Percentiles rank a stretch among this genome's conserved stretches.
Evolutionary conservation across 2,329 filamentous ascomycete genomes (phyloP).

Genomic region (Byssoonygena ceratinophila): DNA sequence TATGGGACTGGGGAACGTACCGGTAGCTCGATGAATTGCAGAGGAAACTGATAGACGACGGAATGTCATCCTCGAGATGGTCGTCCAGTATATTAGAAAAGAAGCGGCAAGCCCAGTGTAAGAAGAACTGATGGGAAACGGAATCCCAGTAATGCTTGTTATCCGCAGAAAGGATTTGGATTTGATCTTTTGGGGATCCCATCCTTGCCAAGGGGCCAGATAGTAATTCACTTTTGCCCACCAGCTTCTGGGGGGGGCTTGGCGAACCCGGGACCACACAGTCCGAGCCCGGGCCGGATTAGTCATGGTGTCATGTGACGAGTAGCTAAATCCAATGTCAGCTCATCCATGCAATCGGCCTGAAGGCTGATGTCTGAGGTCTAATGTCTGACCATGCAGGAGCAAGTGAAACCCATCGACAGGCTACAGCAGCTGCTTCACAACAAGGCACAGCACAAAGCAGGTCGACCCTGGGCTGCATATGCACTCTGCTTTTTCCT

Average conservation of each 20-base stretch:
- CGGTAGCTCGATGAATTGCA: neutral
- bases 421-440: too few relatives aligned
- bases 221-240: neutral
- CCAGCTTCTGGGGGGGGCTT: neutral
- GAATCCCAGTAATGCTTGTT: neutral
- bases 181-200: neutral
- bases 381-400: too few relatives aligned
- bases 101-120: neutral
- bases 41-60: neutral
- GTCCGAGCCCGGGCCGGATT: too few relatives aligned
- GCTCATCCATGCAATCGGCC: neutral
- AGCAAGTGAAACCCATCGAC: too few relatives aligned
- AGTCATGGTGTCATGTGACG: too few relatives aligned
- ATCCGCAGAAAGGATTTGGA: neutral
- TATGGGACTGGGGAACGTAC: neutral
- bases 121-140: neutral
- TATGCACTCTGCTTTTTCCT: neutral
- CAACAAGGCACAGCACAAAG: too few relatives aligned
- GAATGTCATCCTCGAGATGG: constrained; percentile 4
- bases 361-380: too few relatives aligned
- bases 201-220: constrained; percentile 6
- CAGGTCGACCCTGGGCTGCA: neutral
- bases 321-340: too few relatives aligned
- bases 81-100: neutral
- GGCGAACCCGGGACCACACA: neutral